Conservation (phyloP, 108 stramenopile genomes). For the Discostella stelligeroides region DNA sequence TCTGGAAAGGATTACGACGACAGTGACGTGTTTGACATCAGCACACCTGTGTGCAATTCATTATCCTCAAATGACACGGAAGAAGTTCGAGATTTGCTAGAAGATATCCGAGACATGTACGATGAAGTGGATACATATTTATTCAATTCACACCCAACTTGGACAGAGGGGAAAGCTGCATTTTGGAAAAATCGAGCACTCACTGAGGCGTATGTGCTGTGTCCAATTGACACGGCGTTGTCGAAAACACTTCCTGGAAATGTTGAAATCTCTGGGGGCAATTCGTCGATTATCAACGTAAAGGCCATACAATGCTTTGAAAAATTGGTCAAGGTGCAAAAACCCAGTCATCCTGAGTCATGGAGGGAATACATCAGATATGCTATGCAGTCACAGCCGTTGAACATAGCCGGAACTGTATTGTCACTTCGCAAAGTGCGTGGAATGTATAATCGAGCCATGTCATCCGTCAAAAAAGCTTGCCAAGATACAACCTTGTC, state of each 20-base stretch:
- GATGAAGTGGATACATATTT: constrained; percentile 69
- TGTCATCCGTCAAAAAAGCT: constrained; percentile 52
- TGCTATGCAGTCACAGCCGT: constrained; percentile 28
- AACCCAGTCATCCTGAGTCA: constrained; percentile 76
- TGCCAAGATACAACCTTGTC: constrained; percentile 13
- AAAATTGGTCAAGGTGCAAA: constrained; percentile 62
- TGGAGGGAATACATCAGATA: constrained; percentile 60
- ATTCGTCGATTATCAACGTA: constrained; percentile 10
- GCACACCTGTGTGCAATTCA: constrained; percentile 17
- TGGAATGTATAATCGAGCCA: constrained; percentile 67
- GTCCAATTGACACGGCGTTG: constrained; percentile 44
- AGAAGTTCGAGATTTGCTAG: constrained; percentile 74
- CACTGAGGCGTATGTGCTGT: constrained; percentile 60
- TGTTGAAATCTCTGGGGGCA: constrained; percentile 7
- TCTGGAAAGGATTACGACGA: constrained; percentile 48
- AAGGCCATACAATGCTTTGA: constrained; percentile 57
- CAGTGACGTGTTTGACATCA: constrained; percentile 30
- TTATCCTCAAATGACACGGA: constrained; percentile 48
- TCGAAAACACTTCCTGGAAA: constrained; percentile 19
- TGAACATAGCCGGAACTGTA: constrained; percentile 34
- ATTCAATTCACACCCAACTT: constrained; percentile 48
- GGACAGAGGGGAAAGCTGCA: constrained; percentile 57
- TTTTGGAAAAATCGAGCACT: constrained; percentile 63
- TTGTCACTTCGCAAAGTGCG: constrained; percentile 60
- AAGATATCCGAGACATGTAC: constrained; percentile 80